Conservation (phyloP, 768 basidiomycete genomes). For the Lyophyllum shimeji region DNA sequence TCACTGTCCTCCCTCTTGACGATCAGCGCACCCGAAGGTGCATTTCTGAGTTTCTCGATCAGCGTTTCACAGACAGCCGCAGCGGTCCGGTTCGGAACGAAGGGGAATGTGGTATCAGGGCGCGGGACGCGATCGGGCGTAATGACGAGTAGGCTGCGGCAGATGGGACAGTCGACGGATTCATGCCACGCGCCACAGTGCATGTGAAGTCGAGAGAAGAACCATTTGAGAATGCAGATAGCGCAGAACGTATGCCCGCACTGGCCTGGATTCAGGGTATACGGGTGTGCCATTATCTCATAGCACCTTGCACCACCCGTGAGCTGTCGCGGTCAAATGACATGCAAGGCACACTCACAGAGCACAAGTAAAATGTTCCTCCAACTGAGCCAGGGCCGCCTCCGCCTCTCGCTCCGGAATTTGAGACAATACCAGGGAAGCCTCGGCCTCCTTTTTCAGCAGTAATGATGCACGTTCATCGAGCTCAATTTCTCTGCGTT, state of each 20-base stretch:
- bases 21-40: conserved; percentile 33
- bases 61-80: conserved; percentile 52
- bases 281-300: conserved; percentile 64
- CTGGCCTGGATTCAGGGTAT: conserved; percentile 47
- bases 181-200: conserved; percentile 70
- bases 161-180: conserved; percentile 65
- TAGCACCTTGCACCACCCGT: conserved; percentile 46
- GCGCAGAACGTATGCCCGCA: conserved; percentile 75
- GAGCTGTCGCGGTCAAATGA: neutral
- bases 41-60: conserved; percentile 44
- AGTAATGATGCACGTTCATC: conserved; percentile 40
- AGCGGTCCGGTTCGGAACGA: conserved; percentile 60
- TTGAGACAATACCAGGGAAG: conserved; percentile 37
- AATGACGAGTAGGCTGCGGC: conserved; percentile 51
- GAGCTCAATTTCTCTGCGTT: conserved; percentile 33
- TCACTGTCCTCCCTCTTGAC: conserved; percentile 44
- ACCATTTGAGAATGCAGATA: conserved; percentile 65
- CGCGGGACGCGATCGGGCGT: conserved; percentile 56
- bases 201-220: conserved; percentile 64
- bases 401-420: conserved; percentile 41
- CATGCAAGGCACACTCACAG: conserved; percentile 41
- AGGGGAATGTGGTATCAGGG: conserved; percentile 52
- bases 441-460: conserved; percentile 41
- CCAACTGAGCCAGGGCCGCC: conserved; percentile 48
- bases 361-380: conserved; percentile 65